Base-by-base conservation (phyloP, 2,329 filamentous ascomycete genomes). In the Alternaria solani region DNA sequence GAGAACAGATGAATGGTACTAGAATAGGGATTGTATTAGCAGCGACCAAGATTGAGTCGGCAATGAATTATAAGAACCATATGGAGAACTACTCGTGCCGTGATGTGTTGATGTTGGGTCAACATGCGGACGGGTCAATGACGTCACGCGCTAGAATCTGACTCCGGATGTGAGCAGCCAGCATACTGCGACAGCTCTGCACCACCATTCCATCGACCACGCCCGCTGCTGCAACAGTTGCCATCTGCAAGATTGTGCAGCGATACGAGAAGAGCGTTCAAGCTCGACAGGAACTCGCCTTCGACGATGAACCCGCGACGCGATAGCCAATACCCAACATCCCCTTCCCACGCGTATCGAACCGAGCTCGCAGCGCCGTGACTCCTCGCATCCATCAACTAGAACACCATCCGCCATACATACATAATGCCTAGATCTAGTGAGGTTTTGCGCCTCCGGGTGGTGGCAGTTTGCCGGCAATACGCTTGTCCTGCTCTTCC, bases 401-500 rank as follows among this genome's bases (percentile, higher is more conserved):
- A 23, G 49, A 18, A 28, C 25, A 28, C 23, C 25, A 7, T 11
- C 28, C 28, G 12, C 1, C 30, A 25, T 5, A 38, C 23, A 36
- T 36, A 38, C 11, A 36, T 1, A 7, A 14, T n/a, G n/a, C 12
- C 16, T 14, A 49, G 23, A 12, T 9, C 46, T 49, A 38, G 14
- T 49, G 46, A 25, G 46, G 46, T 8, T 52, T 11, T 28, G 48
- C 28, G 26, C 47, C 46, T 25, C 39, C 41, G 3, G 34, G 52
- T 20, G 57, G 54, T 7, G 69, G 66, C 65, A 46, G 52, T 32
- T 79, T 81, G 55, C 72, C 70, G 7, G 79, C 78, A 55, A 82
- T 76, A 57, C 81, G 80, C 62, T 81, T 80, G 55, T 85, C 84
- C 75, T 89, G 85, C 67, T 91, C 87, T 48, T 88, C 86, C 7